Percentiles rank a stretch among this genome's conserved stretches.
Evolutionary conservation across 192 early-diverging fungal species (phyloP).

Genomic region (Geranomyces michiganensis): DNA sequence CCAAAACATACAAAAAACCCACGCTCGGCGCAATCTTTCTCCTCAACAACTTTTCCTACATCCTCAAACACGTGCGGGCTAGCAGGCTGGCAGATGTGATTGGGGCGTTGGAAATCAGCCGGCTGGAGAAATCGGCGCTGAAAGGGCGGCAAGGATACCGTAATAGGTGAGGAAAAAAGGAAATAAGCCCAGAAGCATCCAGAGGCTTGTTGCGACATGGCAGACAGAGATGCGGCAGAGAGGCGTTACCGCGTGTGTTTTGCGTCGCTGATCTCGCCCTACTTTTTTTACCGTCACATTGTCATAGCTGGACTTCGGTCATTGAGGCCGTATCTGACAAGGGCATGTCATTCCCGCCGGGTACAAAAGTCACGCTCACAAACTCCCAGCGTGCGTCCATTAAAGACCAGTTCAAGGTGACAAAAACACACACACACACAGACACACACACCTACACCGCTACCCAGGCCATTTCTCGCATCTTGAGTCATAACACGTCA

Average conservation of each 20-base stretch:
- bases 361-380: conserved; percentile 53
- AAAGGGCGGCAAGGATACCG: conserved; percentile 54
- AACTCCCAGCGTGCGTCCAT: conserved; percentile 71
- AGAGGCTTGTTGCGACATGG: too few species aligned
- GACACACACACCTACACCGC: too few species aligned
- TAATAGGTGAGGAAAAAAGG: conserved; percentile 36
- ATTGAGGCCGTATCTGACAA: conserved; percentile 75
- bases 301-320: conserved; percentile 76
- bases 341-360: conserved; percentile 57
- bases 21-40: conserved; percentile 70
- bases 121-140: conserved; percentile 59
- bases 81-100: conserved; percentile 53
- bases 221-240: too few species aligned
- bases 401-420: conserved; percentile 85
- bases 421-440: background rate
- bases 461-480: background rate
- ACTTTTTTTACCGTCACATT: background rate
- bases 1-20: conserved; percentile 72
- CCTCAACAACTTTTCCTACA: conserved; percentile 83
- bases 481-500: conserved; percentile 1
- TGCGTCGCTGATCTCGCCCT: background rate
- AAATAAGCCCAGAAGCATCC: too few species aligned
- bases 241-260: background rate
- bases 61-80: conserved; percentile 64
- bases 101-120: conserved; percentile 47